These are phyloP conservation scores for Neotropicomus parvogracilis DNA, from an alignment of 1,284 basidiomycete genomes.

Conservation along the genomic window DNA sequence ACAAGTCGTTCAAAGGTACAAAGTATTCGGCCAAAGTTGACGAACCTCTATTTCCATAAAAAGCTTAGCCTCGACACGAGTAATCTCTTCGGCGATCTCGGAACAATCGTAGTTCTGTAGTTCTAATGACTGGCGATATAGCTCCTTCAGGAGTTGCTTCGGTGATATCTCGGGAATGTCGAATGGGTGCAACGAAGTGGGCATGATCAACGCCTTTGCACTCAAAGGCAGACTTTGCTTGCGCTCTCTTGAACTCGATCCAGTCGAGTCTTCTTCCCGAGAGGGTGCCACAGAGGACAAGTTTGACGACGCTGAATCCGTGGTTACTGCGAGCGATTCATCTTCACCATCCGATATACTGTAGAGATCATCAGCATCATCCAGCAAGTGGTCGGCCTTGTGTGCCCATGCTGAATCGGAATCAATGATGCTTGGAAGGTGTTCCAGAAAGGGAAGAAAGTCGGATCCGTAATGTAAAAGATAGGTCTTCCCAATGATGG, in stretches of 20 bases:
- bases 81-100: conserved; percentile 76
- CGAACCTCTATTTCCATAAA: conserved; percentile 70
- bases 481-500: conserved; percentile 71
- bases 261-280: conserved; percentile 21
- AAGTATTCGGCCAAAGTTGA: conserved; percentile 3
- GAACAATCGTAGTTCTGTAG: conserved; percentile 53
- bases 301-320: conserved; percentile 25
- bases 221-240: conserved; percentile 60
- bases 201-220: conserved; percentile 38
- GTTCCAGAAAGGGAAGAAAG: conserved; percentile 71
- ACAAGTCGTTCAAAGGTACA: conserved; percentile 7
- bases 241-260: conserved; percentile 46
- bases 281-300: conserved; percentile 19
- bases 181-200: conserved; percentile 12
- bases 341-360: conserved; percentile 51
- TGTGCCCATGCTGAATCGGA: conserved; percentile 68
- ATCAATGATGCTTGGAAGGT: conserved; percentile 57
- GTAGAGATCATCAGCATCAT: conserved; percentile 61
- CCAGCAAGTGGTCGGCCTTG: conserved; percentile 53
- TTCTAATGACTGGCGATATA: conserved; percentile 52
- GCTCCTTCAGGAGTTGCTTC: conserved; percentile 60
- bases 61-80: conserved; percentile 55
- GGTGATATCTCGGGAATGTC: conserved; percentile 33
- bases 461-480: conserved; percentile 78
- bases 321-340: conserved; percentile 22